A percentile compares a stretch with the other conserved stretches of the same genome.
These are phyloP conservation scores for Saccharomyces hybrid DNA, from an alignment of 1,139 yeast genomes.

Conservation along the genomic window DNA sequence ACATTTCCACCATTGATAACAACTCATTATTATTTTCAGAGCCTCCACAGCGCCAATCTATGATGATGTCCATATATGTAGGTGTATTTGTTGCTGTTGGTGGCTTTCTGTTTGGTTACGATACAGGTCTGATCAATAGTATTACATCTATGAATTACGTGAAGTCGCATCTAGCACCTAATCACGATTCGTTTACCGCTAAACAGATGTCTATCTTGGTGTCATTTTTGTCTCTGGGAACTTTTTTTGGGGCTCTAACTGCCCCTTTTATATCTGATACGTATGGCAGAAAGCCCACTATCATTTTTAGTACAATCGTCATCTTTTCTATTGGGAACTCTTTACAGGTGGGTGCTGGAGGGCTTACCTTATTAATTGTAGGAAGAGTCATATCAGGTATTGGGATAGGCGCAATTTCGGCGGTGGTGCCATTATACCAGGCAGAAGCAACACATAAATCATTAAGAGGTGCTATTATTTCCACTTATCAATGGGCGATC, in stretches of 20 bases:
- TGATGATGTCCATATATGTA: conserved; percentile 54
- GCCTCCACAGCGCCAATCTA: conserved; percentile 39
- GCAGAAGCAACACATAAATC: conserved; percentile 77
- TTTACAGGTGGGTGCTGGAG: conserved; percentile 51
- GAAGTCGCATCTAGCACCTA: conserved; percentile 43
- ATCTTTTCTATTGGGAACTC: conserved; percentile 48
- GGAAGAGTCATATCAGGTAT: conserved; percentile 66
- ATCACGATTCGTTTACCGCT: conserved; percentile 42
- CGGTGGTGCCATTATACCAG: conserved; percentile 62
- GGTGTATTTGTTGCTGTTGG: conserved; percentile 75
- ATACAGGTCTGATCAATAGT: conserved; percentile 72
- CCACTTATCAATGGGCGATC: conserved; percentile 80
- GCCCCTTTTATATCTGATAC: conserved; percentile 66
- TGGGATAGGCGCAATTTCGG: conserved; percentile 52
- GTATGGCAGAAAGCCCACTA: conserved; percentile 38
- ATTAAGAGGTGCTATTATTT: conserved; percentile 74
- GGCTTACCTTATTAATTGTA: conserved; percentile 41
- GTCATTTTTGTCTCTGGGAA: conserved; percentile 64
- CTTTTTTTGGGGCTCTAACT: conserved; percentile 63
- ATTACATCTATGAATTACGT: conserved; percentile 64
- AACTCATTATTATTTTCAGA: conserved; percentile 16
- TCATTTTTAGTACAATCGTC: conserved; percentile 25
- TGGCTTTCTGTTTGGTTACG: conserved; percentile 77
- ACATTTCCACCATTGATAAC: conserved; percentile 12
- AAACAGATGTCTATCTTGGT: conserved; percentile 62